Percentiles rank a stretch among this genome's conserved stretches.
phyloP scores from a whole-genome alignment of 805 yeast species.

The Pichia cephalocereana region DNA sequence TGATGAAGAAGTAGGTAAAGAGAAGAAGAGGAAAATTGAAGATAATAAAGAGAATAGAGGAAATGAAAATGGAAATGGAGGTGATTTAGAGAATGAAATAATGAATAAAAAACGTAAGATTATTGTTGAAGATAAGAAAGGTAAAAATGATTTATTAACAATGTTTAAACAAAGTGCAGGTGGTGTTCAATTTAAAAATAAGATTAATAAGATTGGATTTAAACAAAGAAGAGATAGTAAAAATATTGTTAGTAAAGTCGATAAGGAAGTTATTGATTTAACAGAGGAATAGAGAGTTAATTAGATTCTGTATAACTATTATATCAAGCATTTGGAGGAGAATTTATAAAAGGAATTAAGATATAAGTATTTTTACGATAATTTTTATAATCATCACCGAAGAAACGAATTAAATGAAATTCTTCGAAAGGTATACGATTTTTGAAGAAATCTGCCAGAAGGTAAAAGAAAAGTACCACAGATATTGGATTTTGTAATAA shows the following conservation, averaged over 20 bases:
- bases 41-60: background rate
- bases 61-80: background rate
- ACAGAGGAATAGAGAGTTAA: conserved; percentile 5
- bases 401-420: conserved; percentile 49
- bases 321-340: background rate
- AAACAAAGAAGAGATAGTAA: background rate
- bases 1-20: background rate
- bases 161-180: conserved; percentile 4
- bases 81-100: background rate
- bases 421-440: conserved; percentile 70
- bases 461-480: conserved; percentile 40
- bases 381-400: conserved; percentile 52
- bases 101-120: background rate
- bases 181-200: background rate
- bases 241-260: background rate
- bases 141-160: background rate
- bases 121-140: background rate
- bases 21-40: background rate
- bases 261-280: conserved; percentile 21
- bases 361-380: conserved; percentile 45
- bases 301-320: too few species aligned
- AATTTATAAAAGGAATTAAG: conserved; percentile 53
- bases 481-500: conserved; percentile 59
- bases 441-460: conserved; percentile 61
- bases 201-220: background rate